These are phyloP conservation scores for Carex pumila DNA, from an alignment of 176 grass and related monocot species.

Conservation along the genomic window DNA sequence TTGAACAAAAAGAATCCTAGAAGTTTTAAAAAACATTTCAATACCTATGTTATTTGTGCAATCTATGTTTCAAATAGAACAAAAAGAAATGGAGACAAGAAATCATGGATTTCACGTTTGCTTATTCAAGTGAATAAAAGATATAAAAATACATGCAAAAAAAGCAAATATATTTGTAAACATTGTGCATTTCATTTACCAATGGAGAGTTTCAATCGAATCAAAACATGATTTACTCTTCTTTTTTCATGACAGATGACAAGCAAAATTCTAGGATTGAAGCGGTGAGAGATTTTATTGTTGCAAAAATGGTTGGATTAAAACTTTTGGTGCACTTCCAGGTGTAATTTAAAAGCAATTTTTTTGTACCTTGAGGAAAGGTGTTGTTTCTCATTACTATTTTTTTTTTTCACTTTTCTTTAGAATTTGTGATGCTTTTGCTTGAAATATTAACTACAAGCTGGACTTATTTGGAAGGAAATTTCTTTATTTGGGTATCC, in stretches of 20 bases:
- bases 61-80: too few relatives aligned
- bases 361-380: background rate
- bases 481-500: background rate
- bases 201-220: too few relatives aligned
- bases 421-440: constrained; percentile 10
- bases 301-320: background rate
- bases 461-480: background rate
- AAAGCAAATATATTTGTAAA: too few relatives aligned
- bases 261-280: background rate
- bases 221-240: too few relatives aligned
- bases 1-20: background rate
- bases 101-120: too few relatives aligned
- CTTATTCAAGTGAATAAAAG: too few relatives aligned
- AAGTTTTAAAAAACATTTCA: background rate
- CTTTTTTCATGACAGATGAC: background rate
- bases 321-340: background rate
- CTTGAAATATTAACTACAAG: constrained; percentile 4
- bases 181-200: too few relatives aligned
- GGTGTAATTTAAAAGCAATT: background rate
- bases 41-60: background rate
- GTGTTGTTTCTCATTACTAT: background rate
- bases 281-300: background rate
- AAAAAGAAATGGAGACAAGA: too few relatives aligned
- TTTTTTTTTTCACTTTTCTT: background rate
- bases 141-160: too few relatives aligned